Evolutionary conservation across 2,329 filamentous ascomycete genomes (phyloP).

Genomic region (Rutstroemia sp.): DNA sequence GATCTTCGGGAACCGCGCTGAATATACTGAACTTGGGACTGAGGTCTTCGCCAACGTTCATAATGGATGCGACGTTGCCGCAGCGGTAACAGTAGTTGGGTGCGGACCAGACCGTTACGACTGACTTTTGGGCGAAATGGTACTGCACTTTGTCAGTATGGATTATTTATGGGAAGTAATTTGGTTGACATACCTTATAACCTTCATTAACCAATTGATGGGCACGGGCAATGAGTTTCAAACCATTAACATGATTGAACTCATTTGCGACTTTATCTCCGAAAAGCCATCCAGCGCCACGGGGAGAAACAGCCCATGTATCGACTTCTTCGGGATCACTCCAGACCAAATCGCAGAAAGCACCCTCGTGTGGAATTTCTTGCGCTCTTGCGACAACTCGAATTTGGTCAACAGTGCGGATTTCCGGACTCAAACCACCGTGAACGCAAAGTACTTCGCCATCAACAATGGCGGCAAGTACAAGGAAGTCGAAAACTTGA

Average conservation of each 20-base stretch:
- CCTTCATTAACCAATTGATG: conserved; percentile 73
- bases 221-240: conserved; percentile 64
- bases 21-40: conserved; percentile 91
- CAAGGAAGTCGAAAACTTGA: conserved; percentile 71
- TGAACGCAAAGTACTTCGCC: conserved; percentile 69
- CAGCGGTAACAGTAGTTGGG: conserved; percentile 41
- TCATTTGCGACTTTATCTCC: conserved; percentile 64
- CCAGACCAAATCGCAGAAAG: conserved; percentile 72
- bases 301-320: conserved; percentile 61
- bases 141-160: conserved; percentile 48
- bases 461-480: conserved; percentile 65
- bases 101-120: conserved; percentile 65
- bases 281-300: conserved; percentile 51
- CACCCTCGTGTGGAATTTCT: conserved; percentile 70
- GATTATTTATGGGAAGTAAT: neutral
- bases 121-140: conserved; percentile 90
- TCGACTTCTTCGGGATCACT: conserved; percentile 66
- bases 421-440: conserved; percentile 64
- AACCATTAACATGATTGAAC: conserved; percentile 70
- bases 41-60: conserved; percentile 79
- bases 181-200: conserved; percentile 48
- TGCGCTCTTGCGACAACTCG: conserved; percentile 66
- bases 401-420: conserved; percentile 68
- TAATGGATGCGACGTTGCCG: conserved; percentile 63
- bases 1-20: conserved; percentile 78